Base-by-base conservation (phyloP, 768 basidiomycete species). In the Rhizopogon vesiculosus region DNA sequence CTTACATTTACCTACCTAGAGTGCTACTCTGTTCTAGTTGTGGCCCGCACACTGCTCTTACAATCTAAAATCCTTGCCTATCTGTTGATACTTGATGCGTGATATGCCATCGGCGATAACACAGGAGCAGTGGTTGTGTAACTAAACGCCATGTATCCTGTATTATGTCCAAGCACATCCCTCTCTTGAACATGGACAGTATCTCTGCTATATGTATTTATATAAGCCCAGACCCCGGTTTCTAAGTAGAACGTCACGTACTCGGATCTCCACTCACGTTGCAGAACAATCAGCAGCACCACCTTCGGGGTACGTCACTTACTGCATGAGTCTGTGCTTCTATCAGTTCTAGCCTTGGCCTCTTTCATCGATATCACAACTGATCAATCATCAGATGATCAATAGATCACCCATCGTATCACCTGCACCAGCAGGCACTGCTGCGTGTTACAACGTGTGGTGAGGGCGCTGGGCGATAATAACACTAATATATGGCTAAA, bases 131-230 rank as follows among this genome's bases (percentile, higher is more conserved):
- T 64, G 35, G 72, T 81, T 22, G 68, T 68, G 58, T 78, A 82
- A 12, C 81, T 80, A 57, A 82, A 82, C 10, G 78, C 77, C 49
- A 59, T 48, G 49, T 72, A 76, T 7, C 81, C 80, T 0, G 81
- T 79, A 45, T 67, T 45, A 6, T 66, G 38, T 29, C 73, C 72
- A 16, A 83, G 59, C 9, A 83, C 78, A 1, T 72, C 81, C 13
- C 75, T 69, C 80, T 25, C 25, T 25, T 25, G 25, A 25, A 25
- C 25, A 25, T 25, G 25, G 25, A 25, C 3, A 25, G 4, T 25
- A 25, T 25, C 25, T 25, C 25, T 25, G 9, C 31, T 33, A 8
- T 9, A 33, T 9, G 31, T 33, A 33, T 9, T 7, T 33, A n/a
- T n/a, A n/a, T n/a, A 33, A 33, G 31, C 9, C 31, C 9, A 33